phyloP scores from a whole-genome alignment of 1,139 yeast species.

The Candida sp. region DNA sequence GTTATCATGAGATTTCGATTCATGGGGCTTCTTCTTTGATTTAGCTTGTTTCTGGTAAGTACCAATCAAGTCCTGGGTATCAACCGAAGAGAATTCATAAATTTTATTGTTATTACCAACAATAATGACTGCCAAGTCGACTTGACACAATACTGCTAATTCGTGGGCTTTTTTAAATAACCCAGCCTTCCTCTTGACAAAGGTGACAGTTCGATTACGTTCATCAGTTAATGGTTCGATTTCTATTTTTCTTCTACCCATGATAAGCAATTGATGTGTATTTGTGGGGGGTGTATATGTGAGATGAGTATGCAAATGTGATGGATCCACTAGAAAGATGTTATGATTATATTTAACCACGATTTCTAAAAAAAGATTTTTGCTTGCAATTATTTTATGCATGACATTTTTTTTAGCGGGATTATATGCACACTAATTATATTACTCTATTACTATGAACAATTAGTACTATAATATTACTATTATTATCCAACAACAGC shows the following conservation, averaged over 20 bases:
- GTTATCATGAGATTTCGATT: constrained; percentile 58
- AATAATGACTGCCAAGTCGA: constrained; percentile 87
- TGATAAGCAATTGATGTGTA: constrained; percentile 16
- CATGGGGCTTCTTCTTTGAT: constrained; percentile 36
- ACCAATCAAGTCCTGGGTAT: constrained; percentile 57
- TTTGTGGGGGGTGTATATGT: not conserved
- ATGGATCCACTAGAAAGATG: too few species aligned
- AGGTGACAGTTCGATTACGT: constrained; percentile 84
- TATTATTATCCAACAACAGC: too few species aligned
- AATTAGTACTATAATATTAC: too few species aligned
- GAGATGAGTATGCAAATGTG: not conserved
- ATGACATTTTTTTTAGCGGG: not conserved
- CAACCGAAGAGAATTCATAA: constrained; percentile 78
- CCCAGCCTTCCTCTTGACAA: constrained; percentile 93
- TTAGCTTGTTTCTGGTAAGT: constrained; percentile 39
- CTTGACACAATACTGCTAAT: constrained; percentile 86
- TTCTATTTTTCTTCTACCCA: constrained; percentile 98
- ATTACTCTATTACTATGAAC: too few species aligned
- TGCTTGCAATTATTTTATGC: not conserved
- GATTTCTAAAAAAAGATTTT: not conserved
- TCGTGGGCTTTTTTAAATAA: constrained; percentile 96
- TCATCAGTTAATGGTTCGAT: constrained; percentile 91
- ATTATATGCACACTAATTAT: too few species aligned
- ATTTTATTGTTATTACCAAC: constrained; percentile 80
- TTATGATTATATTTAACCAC: not conserved